Conservation (phyloP, 1,284 basidiomycete species). For the Puccinia polysora region DNA sequence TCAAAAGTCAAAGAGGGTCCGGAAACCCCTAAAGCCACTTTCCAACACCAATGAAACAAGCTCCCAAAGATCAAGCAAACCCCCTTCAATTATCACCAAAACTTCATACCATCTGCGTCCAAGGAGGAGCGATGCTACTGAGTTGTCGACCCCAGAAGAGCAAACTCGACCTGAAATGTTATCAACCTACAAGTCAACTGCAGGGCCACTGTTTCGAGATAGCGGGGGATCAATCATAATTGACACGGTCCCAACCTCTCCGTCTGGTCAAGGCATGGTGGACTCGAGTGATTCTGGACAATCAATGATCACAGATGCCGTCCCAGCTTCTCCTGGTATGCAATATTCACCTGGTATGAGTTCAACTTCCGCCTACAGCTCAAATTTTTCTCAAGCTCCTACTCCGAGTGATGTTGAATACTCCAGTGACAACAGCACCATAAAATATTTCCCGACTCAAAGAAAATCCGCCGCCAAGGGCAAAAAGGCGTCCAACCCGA, state of each 20-base stretch:
- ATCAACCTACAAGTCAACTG: too few relatives aligned
- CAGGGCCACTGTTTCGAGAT: too few relatives aligned
- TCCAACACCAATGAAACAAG: background rate
- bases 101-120: background rate
- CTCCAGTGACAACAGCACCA: constrained; percentile 10
- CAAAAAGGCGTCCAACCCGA: background rate
- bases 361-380: background rate
- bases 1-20: background rate
- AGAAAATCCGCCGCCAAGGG: background rate
- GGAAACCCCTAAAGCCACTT: background rate
- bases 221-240: background rate
- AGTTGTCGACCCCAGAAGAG: background rate
- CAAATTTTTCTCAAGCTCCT: constrained; percentile 6
- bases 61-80: background rate
- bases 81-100: background rate
- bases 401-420: background rate
- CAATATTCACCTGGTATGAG: background rate
- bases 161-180: too few relatives aligned
- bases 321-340: background rate
- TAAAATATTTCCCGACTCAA: background rate
- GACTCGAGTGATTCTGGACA: background rate
- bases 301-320: background rate
- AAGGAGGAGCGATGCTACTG: background rate
- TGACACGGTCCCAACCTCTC: background rate
- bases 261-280: background rate